Base-by-base conservation (phyloP, 2,329 filamentous ascomycete species). In the Parasarocladium wereldwijsianum region DNA sequence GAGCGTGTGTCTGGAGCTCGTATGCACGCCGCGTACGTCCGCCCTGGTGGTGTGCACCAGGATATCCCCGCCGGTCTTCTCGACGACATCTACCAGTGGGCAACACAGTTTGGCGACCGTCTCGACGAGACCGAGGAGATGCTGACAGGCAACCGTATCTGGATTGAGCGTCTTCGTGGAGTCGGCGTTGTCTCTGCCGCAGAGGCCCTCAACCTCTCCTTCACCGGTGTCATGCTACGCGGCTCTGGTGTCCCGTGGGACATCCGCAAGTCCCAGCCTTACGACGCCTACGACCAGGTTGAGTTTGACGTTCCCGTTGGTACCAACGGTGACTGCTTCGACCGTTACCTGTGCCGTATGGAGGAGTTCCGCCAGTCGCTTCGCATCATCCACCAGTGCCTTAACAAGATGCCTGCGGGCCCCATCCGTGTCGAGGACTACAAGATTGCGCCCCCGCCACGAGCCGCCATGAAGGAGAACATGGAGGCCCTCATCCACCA, bases 401-500 rank as follows among this genome's bases (percentile, higher is more conserved):
- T 98, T 45, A 96, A 98, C 70, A 84, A 98, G 66, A 98, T 98
- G 83, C 87, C 92, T 28, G 70, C 82, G 28, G 90, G 90, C 17
- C 90, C 90, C 31, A 72, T 96, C 51, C 81, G 87, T 43, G 84
- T 94, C 24, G 90, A 98, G 60, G 90, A 98, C 60, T 98, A 96
- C 75, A 98, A 98, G 73, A 73, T 98, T 48, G 80, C 83, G 3
- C 90, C 90, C 14, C 90, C 90, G 38, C 92, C 90, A n/a, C 77
- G 90, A 49, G 69, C 83, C 25, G 90, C 90, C 49, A 98, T 98
- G 90, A 98, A 98, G 72, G 90, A 98, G 73, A 98, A 98, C 66
- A 98, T 98, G 92, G 90, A 98, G 64, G 86, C 90, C 22, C 72
- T 98, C 24, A 98, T 98, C 52, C 90, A 98, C 64, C 90, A 98